A percentile compares a stretch with the other conserved stretches of the same genome.
Conservation (phyloP, 768 basidiomycete genomes). For the Hericium erinaceus region DNA sequence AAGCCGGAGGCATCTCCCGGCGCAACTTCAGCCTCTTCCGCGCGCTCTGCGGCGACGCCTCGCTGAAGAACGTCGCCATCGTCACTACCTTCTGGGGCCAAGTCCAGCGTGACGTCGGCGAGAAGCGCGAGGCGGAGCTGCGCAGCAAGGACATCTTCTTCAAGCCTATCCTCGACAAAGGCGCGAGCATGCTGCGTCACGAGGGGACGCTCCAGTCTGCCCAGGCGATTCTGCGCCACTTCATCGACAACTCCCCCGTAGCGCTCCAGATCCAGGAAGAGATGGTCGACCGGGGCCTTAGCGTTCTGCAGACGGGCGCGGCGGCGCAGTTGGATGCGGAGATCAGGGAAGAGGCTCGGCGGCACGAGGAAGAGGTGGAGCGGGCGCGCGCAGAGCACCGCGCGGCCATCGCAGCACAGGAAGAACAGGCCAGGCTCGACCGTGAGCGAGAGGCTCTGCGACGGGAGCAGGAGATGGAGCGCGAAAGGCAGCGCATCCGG, state of each 20-base stretch:
- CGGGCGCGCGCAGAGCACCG: background rate
- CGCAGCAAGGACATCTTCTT: background rate
- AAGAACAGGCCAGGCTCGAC: too few species aligned
- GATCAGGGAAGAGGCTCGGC: background rate
- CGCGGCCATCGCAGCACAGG: too few species aligned
- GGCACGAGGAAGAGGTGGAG: background rate
- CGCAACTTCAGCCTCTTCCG: too few species aligned
- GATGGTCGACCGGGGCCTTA: background rate
- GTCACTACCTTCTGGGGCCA: background rate
- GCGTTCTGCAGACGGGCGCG: background rate
- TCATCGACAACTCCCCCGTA: background rate
- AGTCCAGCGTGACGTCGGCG: background rate
- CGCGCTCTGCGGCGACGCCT: too few species aligned
- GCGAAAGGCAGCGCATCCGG: too few species aligned
- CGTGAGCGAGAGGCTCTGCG: too few species aligned
- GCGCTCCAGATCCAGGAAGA: background rate
- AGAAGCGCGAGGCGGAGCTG: background rate
- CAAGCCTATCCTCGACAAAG: background rate
- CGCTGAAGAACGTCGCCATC: background rate
- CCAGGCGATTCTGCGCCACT: background rate
- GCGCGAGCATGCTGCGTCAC: background rate
- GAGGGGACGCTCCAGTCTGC: background rate
- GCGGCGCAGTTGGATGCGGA: background rate
- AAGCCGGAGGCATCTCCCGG: too few species aligned
- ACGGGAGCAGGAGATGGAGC: too few species aligned